These are phyloP conservation scores for Cinnamomum chago DNA, from an alignment of 164 flowering plant species.

Conservation along the genomic window DNA sequence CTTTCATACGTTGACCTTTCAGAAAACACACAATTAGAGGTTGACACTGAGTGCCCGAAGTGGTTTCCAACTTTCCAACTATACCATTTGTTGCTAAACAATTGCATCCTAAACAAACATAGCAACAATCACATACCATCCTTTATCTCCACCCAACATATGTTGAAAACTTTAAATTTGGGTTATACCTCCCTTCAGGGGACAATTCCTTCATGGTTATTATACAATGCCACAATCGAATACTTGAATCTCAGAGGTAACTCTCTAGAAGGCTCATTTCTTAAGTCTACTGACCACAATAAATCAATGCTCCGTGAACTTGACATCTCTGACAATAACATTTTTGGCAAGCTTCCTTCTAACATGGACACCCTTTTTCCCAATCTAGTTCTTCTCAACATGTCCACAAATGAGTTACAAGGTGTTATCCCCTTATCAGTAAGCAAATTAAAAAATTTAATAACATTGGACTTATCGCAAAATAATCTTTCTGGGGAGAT, in stretches of 20 bases:
- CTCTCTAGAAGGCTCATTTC: neutral
- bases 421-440: slow-evolving; percentile 3
- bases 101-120: slow-evolving; percentile 2
- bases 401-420: slow-evolving; percentile 2
- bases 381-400: neutral
- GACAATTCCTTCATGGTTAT: slow-evolving; percentile 7
- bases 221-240: neutral
- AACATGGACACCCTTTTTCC: slow-evolving; percentile 4
- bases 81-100: neutral
- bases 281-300: neutral
- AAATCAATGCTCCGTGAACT: neutral
- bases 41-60: neutral
- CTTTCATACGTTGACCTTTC: neutral
- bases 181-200: slow-evolving; percentile 3
- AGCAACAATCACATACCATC: neutral
- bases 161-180: slow-evolving; percentile 6
- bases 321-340: neutral
- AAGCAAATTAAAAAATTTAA: neutral
- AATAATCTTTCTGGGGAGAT: neutral
- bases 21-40: neutral
- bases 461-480: neutral
- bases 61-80: slow-evolving; percentile 8
- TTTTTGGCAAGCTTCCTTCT: neutral
- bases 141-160: slow-evolving; percentile 5
- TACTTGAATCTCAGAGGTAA: neutral